These are phyloP conservation scores for Eremothecium sinecaudum DNA, from an alignment of 1,139 yeast species.

Conservation along the genomic window DNA sequence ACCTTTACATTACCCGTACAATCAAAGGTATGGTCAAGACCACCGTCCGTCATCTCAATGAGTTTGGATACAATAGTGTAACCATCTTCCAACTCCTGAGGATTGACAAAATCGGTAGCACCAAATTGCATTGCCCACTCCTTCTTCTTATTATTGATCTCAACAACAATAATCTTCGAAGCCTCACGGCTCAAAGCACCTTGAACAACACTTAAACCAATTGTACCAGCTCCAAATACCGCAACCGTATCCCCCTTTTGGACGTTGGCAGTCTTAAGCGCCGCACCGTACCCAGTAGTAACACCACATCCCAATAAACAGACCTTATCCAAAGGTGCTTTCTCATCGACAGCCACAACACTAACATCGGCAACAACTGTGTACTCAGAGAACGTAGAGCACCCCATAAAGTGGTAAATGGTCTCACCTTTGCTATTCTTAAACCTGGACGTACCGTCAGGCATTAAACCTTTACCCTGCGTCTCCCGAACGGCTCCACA, in stretches of 20 bases:
- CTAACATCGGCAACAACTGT: slow-evolving; percentile 97
- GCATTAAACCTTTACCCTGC: slow-evolving; percentile 80
- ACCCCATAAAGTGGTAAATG: slow-evolving; percentile 84
- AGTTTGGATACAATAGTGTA: slow-evolving; percentile 73
- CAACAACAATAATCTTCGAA: slow-evolving; percentile 73
- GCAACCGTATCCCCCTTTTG: slow-evolving; percentile 91
- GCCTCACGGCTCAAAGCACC: slow-evolving; percentile 86
- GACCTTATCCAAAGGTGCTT: slow-evolving; percentile 76
- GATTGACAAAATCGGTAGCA: slow-evolving; percentile 90
- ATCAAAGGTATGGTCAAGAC: slow-evolving; percentile 90
- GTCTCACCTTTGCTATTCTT: slow-evolving; percentile 63
- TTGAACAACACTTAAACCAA: slow-evolving; percentile 90
- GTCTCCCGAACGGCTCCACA: slow-evolving; percentile 82
- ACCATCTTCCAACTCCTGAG: slow-evolving; percentile 60
- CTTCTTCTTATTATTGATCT: slow-evolving; percentile 74
- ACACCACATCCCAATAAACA: slow-evolving; percentile 97
- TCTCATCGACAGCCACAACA: slow-evolving; percentile 82
- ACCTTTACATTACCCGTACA: slow-evolving; percentile 95
- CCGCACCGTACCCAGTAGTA: slow-evolving; percentile 98
- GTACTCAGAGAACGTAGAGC: slow-evolving; percentile 88
- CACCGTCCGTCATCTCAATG: slow-evolving; percentile 90
- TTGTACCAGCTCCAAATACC: slow-evolving; percentile 95
- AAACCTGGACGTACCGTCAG: slow-evolving; percentile 89
- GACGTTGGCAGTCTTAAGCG: slow-evolving; percentile 86
- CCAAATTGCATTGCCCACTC: slow-evolving; percentile 86